These are phyloP conservation scores for Dactylellina haptotyla DNA, from an alignment of 2,329 filamentous ascomycete species.

Conservation along the genomic window DNA sequence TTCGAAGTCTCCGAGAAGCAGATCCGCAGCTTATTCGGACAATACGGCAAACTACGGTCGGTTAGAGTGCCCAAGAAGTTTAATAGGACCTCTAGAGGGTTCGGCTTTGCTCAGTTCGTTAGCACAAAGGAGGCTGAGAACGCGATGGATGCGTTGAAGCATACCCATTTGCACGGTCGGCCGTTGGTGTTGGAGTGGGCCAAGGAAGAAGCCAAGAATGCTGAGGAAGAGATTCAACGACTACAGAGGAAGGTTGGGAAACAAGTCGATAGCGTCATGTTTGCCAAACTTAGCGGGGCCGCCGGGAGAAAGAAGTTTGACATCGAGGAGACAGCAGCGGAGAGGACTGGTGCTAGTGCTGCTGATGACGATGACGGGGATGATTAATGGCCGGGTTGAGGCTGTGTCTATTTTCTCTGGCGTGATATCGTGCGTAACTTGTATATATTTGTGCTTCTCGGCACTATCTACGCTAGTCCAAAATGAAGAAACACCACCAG, in stretches of 20 bases:
- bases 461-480: no score
- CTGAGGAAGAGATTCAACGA: slow-evolving; percentile 94
- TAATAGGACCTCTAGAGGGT: slow-evolving; percentile 85
- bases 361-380: slow-evolving; percentile 31
- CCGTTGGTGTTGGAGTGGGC: slow-evolving; percentile 92
- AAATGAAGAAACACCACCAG: no score
- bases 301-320: slow-evolving; percentile 85
- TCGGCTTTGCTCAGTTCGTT: slow-evolving; percentile 96
- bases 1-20: slow-evolving; percentile 97
- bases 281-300: slow-evolving; percentile 85
- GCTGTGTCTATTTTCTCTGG: neutral
- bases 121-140: slow-evolving; percentile 89
- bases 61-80: slow-evolving; percentile 96
- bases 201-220: slow-evolving; percentile 84
- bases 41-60: slow-evolving; percentile 90
- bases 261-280: slow-evolving; percentile 87
- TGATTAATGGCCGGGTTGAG: slow-evolving; percentile 54
- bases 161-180: slow-evolving; percentile 91
- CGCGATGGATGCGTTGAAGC: slow-evolving; percentile 87
- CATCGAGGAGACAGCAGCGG: slow-evolving; percentile 76
- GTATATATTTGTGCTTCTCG: no score
- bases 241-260: slow-evolving; percentile 96
- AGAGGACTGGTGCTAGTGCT: slow-evolving; percentile 61
- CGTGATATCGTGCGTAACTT: no score
- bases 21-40: slow-evolving; percentile 70